Conservation (phyloP, 768 basidiomycete genomes). For the Rhodotorula graminis region DNA sequence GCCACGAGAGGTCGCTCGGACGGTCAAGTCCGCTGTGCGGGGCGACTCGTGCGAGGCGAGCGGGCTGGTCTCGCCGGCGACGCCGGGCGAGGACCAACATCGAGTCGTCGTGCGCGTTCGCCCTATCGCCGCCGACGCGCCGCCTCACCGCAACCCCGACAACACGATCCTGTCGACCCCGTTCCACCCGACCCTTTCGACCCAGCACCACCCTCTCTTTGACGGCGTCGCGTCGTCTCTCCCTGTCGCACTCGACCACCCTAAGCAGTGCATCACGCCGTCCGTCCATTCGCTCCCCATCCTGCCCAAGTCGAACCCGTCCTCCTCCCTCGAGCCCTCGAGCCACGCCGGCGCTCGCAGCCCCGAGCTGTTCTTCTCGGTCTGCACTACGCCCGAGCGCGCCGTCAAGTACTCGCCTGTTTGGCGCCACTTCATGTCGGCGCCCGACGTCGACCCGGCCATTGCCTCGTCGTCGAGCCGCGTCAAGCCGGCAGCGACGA, state of each 20-base stretch:
- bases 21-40: neutral
- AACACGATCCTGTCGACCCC: conserved; percentile 10
- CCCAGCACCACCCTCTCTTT: conserved; percentile 3
- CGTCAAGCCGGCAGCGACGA: neutral
- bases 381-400: conserved; percentile 25
- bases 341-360: neutral
- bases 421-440: conserved; percentile 27
- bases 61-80: neutral
- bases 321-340: neutral
- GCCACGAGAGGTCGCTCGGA: neutral
- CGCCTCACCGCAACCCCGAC: neutral
- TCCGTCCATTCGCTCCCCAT: neutral
- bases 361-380: conserved; percentile 31
- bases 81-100: conserved; percentile 1
- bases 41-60: neutral
- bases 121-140: neutral
- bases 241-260: neutral
- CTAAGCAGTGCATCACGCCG: conserved; percentile 1
- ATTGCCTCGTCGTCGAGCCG: neutral
- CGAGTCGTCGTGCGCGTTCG: conserved; percentile 10
- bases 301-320: neutral
- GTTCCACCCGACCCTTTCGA: conserved; percentile 11
- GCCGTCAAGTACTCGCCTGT: conserved; percentile 11
- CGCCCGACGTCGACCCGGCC: neutral
- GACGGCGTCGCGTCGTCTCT: neutral